phyloP scores from a whole-genome alignment of 179 eudicot species.

The Camellia oleifera region DNA sequence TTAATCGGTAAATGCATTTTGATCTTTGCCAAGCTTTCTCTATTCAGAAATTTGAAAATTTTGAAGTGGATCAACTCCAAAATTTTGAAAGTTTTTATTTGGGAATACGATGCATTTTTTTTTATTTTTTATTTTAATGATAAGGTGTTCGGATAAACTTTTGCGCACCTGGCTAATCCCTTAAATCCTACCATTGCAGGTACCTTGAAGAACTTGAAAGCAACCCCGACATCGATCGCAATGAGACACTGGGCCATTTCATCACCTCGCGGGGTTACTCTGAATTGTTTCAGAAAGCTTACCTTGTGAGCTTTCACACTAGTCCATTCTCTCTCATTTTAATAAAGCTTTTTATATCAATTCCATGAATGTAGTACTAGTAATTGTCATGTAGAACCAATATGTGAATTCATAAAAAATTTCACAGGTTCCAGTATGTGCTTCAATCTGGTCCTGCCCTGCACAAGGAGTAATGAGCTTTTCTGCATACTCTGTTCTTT shows the following conservation, averaged over 20 bases:
- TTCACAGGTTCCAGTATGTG: constrained; percentile 80
- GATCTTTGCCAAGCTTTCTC: too few species aligned
- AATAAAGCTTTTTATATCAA: not conserved
- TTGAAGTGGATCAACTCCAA: too few species aligned
- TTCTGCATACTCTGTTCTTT: constrained; percentile 75
- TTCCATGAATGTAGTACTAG: not conserved
- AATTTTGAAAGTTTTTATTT: too few species aligned
- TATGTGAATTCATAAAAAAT: not conserved
- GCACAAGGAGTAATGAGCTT: constrained; percentile 74
- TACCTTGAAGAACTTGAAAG: constrained; percentile 78
- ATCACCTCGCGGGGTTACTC: constrained; percentile 74
- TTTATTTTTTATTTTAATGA: too few species aligned
- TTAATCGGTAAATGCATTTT: too few species aligned
- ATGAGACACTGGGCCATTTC: constrained; percentile 77
- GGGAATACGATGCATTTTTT: too few species aligned
- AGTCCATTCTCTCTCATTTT: not conserved
- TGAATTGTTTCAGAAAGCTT: constrained; percentile 80
- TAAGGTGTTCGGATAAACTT: too few species aligned
- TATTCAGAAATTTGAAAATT: too few species aligned
- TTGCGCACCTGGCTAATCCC: not conserved
- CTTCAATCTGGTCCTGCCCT: constrained; percentile 94
- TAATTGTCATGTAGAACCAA: too few species aligned
- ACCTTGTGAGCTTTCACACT: constrained; percentile 54
- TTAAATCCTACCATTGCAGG: constrained; percentile 33
- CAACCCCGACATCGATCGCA: constrained; percentile 64